These are phyloP conservation scores for Crotalaria pallida DNA, from an alignment of 306 rosid species.

Conservation along the genomic window DNA sequence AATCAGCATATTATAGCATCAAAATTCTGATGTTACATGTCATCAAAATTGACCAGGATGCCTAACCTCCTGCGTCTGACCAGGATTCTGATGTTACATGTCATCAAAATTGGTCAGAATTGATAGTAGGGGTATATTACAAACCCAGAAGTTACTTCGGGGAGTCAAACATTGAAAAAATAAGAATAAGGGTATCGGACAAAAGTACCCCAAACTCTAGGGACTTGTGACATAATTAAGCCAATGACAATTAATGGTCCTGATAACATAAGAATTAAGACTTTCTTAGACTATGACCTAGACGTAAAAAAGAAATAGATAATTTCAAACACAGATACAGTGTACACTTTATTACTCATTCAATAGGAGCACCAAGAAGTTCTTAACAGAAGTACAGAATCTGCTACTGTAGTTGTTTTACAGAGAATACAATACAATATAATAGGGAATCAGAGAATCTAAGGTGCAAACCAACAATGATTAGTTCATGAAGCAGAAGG, in stretches of 20 bases:
- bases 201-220: too few species aligned
- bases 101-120: too few species aligned
- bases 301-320: not conserved
- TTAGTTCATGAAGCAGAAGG: not conserved
- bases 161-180: too few species aligned
- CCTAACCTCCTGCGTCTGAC: too few species aligned
- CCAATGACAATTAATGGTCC: not conserved
- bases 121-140: too few species aligned
- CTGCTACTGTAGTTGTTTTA: not conserved
- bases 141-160: too few species aligned
- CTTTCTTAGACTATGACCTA: not conserved
- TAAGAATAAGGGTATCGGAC: too few species aligned
- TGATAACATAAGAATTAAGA: not conserved
- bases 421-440: not conserved
- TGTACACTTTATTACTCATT: not conserved
- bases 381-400: not conserved
- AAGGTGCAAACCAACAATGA: conserved; percentile 7
- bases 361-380: not conserved
- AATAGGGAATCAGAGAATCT: not conserved
- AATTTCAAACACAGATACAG: not conserved
- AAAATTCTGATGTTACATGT: not conserved
- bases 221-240: too few species aligned
- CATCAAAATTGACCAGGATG: too few species aligned
- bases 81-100: too few species aligned
- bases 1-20: not conserved